A percentile compares a stretch with the other conserved stretches of the same genome.
These are phyloP conservation scores for Meyerozyma carpophila DNA, from an alignment of 1,139 yeast genomes.

Conservation along the genomic window DNA sequence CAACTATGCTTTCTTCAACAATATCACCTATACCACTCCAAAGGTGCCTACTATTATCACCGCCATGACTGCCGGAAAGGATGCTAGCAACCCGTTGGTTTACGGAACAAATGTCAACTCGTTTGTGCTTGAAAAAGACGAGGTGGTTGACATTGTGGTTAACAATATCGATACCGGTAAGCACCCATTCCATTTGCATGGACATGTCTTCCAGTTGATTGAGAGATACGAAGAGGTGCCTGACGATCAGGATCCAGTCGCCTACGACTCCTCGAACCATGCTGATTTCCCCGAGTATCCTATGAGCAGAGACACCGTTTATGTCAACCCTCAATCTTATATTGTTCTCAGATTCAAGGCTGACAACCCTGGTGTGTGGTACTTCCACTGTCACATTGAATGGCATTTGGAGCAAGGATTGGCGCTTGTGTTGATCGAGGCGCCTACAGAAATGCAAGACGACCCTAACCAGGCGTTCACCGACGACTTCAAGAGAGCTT, in stretches of 20 bases:
- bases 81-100: constrained; percentile 41
- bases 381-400: constrained; percentile 61
- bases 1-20: constrained; percentile 88
- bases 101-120: constrained; percentile 79
- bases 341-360: constrained; percentile 55
- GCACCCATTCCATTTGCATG: constrained; percentile 89
- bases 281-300: constrained; percentile 45
- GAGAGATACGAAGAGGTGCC: constrained; percentile 30
- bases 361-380: constrained; percentile 60
- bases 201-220: constrained; percentile 66
- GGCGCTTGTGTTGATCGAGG: constrained; percentile 47
- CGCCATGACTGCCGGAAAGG: constrained; percentile 61
- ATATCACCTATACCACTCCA: constrained; percentile 70
- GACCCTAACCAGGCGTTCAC: constrained; percentile 43
- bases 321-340: constrained; percentile 63
- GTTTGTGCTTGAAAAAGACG: constrained; percentile 63
- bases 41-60: constrained; percentile 78
- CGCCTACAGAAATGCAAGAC: constrained; percentile 49
- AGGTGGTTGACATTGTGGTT: constrained; percentile 59
- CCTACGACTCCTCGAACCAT: constrained; percentile 31
- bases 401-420: constrained; percentile 64
- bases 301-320: constrained; percentile 64
- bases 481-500: constrained; percentile 18
- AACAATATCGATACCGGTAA: constrained; percentile 72
- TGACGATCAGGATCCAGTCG: constrained; percentile 31